Evolutionary conservation across 1,139 yeast genomes (phyloP).

Genomic region (Suhomyces maxii): DNA sequence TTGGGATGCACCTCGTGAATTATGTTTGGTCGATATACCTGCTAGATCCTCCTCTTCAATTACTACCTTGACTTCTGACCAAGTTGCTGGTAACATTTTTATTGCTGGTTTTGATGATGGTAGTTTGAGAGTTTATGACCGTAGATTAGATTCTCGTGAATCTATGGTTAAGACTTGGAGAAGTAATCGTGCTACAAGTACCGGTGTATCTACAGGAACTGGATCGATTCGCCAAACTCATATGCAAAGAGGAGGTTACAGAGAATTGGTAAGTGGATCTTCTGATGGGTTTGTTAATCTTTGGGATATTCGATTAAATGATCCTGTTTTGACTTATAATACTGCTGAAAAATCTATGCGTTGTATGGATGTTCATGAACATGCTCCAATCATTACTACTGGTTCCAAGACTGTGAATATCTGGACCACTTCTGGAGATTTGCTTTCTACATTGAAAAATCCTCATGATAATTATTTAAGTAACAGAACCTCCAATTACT

Average conservation of each 20-base stretch:
- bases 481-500: conserved; percentile 50
- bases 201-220: conserved; percentile 29
- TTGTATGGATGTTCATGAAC: conserved; percentile 85
- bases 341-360: conserved; percentile 65
- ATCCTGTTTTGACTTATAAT: conserved; percentile 67
- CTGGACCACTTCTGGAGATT: conserved; percentile 85
- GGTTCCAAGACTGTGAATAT: conserved; percentile 81
- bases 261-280: conserved; percentile 86
- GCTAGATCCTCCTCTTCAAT: conserved; percentile 90
- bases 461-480: conserved; percentile 48
- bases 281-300: conserved; percentile 79
- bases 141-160: conserved; percentile 80
- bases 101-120: conserved; percentile 96
- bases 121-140: conserved; percentile 82
- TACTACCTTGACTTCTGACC: conserved; percentile 89
- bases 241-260: conserved; percentile 94
- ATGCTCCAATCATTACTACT: conserved; percentile 89
- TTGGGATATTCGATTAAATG: conserved; percentile 83
- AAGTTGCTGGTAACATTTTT: conserved; percentile 89
- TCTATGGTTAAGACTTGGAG: conserved; percentile 85
- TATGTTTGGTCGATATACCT: conserved; percentile 83
- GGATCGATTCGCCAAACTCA: conserved; percentile 79
- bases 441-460: conserved; percentile 61
- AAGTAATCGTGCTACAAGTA: conserved; percentile 16
- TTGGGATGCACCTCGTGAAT: conserved; percentile 97